Evolutionary conservation across 2,329 filamentous ascomycete genomes (phyloP).

Genomic region (Leptodontidium sp.): DNA sequence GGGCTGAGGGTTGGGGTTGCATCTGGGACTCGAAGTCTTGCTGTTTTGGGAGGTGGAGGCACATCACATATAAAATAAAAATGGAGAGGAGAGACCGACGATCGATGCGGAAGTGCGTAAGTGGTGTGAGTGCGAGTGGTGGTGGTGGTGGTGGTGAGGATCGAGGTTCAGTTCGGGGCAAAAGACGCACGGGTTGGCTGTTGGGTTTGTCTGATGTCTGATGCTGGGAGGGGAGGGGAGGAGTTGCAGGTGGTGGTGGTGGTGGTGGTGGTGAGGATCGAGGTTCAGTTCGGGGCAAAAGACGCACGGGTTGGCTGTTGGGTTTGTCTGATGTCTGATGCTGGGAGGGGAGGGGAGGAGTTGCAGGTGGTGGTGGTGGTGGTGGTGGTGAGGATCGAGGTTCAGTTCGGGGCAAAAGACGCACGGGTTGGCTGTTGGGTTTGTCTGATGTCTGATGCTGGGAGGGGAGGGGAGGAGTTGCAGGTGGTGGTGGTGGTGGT

Average conservation of each 20-base stretch:
- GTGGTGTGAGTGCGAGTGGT: constrained; percentile 7
- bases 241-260: background rate
- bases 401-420: constrained; percentile 14
- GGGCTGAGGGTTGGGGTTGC: constrained; percentile 8
- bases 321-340: background rate
- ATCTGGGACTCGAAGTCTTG: background rate
- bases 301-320: constrained; percentile 16
- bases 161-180: constrained; percentile 14
- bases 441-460: background rate
- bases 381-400: constrained; percentile 14
- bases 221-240: background rate
- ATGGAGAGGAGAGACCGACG: constrained; percentile 1
- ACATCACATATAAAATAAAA: constrained; percentile 19
- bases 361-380: background rate
- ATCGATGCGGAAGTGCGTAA: constrained; percentile 2
- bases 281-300: constrained; percentile 17
- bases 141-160: constrained; percentile 8
- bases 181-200: constrained; percentile 13
- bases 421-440: constrained; percentile 13
- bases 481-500: background rate
- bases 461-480: background rate
- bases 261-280: constrained; percentile 10
- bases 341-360: background rate
- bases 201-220: background rate
- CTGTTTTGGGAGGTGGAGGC: constrained; percentile 12